Evolutionary conservation across 768 basidiomycete species (phyloP), one percentile per base, ranked within the genome.

Genomic region (Tephrocybe sp.): DNA sequence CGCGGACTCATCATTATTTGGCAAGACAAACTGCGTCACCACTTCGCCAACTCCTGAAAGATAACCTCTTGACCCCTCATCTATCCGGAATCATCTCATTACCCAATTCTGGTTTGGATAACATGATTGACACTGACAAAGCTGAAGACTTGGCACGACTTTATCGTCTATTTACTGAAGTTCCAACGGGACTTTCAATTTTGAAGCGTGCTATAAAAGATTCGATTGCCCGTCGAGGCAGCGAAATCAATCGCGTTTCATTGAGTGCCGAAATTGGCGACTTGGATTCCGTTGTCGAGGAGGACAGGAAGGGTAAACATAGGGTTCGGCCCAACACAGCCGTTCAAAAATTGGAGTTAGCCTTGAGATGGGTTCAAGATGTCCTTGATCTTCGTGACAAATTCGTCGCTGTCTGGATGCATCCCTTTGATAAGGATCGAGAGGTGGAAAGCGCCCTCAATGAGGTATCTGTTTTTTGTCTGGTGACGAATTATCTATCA

Each of bases 361-460:
- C 96, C 4, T 70, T 96, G 47, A 85, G 83, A 63, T 99, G 97
- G 97, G 96, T 98, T 0, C 86, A 96, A 64, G 84, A 87, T 57
- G 87, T 97, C 13, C 73, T 99, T 11, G 83, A 86, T 52, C 74
- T 98, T 47, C 98, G 98, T 68, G 94, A 98, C 68, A 89, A 82
- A 61, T 92, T 97, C 62, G 92, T 98, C 58, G 59, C 60, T 18
- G 61, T 96, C 2, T 87, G 92, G 83, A 77, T 70, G 38, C 65
- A 74, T 25, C 82, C 90, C 0, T 93, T 96, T 64, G 72, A 71
- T 24, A 76, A 69, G 31, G 88, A 97, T 64, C 80, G 84, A 49
- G 84, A 85, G 2, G 57, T 98, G 3, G 93, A 95, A 67, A 86
- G 82, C 51, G 76, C 84, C 9, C 70, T 97, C 28, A 91, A 93